Percentiles rank a stretch among this genome's conserved stretches.
phyloP scores from a whole-genome alignment of 495 filamentous ascomycete genomes.

The Aspergillus ellipticus region DNA sequence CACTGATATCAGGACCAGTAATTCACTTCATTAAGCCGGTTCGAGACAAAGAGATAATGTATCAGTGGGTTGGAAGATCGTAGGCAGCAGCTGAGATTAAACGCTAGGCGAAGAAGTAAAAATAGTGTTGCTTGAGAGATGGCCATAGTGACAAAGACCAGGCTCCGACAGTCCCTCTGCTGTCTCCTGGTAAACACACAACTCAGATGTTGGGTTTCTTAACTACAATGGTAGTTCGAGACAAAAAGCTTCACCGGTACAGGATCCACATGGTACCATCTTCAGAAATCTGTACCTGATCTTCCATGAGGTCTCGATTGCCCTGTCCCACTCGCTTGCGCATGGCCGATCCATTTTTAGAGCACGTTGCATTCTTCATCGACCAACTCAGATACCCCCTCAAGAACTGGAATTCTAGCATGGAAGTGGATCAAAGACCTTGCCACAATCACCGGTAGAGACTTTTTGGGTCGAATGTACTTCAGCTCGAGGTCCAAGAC shows the following conservation, averaged over 20 bases:
- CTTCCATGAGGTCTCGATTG: constrained; percentile 21
- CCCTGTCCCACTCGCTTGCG: constrained; percentile 25
- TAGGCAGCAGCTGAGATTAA: background rate
- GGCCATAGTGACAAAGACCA: background rate
- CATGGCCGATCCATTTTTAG: constrained; percentile 27
- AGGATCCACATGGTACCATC: constrained; percentile 4
- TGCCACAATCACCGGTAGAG: constrained; percentile 6
- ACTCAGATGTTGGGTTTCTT: constrained; percentile 1
- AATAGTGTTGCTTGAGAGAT: background rate
- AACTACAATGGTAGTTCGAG: too few relatives aligned
- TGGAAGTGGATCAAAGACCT: background rate
- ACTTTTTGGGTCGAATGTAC: constrained; percentile 9
- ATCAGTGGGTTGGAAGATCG: constrained; percentile 7
- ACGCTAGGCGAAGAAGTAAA: background rate
- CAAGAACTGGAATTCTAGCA: constrained; percentile 8
- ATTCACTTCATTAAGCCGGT: constrained; percentile 8
- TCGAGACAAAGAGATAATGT: background rate
- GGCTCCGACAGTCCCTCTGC: background rate
- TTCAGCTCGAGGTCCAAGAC: constrained; percentile 10
- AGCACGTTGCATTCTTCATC: constrained; percentile 12
- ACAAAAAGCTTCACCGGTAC: constrained; percentile 10
- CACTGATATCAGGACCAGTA: background rate
- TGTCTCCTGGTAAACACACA: background rate
- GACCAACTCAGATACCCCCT: constrained; percentile 10
- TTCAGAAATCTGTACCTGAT: constrained; percentile 15